Base-by-base conservation (phyloP, 805 yeast genomes). In the Lachancea fermentati region DNA sequence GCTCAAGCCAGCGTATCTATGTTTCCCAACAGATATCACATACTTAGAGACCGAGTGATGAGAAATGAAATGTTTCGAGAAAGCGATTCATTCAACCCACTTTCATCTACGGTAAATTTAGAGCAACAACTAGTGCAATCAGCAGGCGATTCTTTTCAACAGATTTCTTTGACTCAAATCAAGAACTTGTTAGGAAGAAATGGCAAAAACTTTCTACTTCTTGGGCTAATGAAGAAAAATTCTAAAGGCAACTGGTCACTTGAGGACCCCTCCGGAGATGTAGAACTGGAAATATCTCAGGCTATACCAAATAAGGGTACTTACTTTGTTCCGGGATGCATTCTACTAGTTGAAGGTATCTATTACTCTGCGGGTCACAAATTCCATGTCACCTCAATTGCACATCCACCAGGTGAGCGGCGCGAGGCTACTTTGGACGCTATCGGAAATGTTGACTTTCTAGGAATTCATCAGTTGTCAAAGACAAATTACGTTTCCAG, bases 321-420 rank as follows among this genome's bases (percentile, higher is more conserved):
- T 6, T 89, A 76, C 52, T 81, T 76, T 52, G 72, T 69, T 17
- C 76, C 80, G 2, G 97, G 98, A 2, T 79, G 82, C 67, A 78
- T 82, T 50, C 76, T 86, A 0, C 63, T 91, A 2, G 81, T 84
- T 38, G 95, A 87, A 54, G 99, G 99, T 13, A 77, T 85, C 13
- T 86, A 87, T 56, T 77, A 80, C 12, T 79, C 81, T 3, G 74
- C 78, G 13, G 78, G 80, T 2, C 70, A 69, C 19, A 78, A 73
- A 35, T 88, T 93, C 55, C 78, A 81, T 48, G 94, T 83, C 1
- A 72, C 83, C 19, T 73, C 82, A 4, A 71, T 93, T 37, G 82
- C 84, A 3, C 96, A 87, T 44, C 97, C 98, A 2, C 88, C 93
- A 0, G 81, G 87, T 3, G 99, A 93, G 57, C 69, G 75, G 47